Evolutionary conservation across 306 rosid species (phyloP).

Genomic region (Malus fusca): DNA sequence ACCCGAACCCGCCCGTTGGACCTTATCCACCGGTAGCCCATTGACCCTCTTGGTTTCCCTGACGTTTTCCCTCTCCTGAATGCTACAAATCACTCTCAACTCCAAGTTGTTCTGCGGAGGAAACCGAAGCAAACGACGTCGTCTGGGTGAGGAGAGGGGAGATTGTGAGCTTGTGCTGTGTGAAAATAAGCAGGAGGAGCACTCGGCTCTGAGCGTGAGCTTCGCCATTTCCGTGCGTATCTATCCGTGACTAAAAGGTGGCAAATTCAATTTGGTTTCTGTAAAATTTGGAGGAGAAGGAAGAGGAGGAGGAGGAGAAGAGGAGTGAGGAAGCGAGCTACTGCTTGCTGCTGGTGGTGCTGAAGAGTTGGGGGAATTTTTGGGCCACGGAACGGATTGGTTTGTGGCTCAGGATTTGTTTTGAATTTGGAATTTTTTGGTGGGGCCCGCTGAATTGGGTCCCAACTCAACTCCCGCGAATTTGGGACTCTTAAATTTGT

Average conservation of each 20-base stretch:
- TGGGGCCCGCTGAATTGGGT: not conserved
- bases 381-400: constrained; percentile 19
- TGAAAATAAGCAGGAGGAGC: constrained; percentile 19
- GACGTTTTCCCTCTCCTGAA: constrained; percentile 35
- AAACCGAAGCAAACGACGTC: constrained; percentile 29
- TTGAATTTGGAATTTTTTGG: not conserved
- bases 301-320: not conserved
- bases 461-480: not conserved
- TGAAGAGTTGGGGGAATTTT: not conserved
- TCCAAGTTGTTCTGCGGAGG: constrained; percentile 21
- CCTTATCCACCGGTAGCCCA: constrained; percentile 32
- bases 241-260: not conserved
- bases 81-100: constrained; percentile 29
- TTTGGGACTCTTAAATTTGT: not conserved
- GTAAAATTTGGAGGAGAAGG: not conserved
- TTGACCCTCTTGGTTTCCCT: constrained; percentile 24
- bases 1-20: constrained; percentile 16
- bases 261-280: not conserved
- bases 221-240: constrained; percentile 38
- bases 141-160: constrained; percentile 17
- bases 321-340: not conserved
- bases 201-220: constrained; percentile 36
- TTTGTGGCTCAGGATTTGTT: constrained; percentile 23
- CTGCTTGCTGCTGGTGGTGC: not conserved
- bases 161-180: not conserved